These are phyloP conservation scores for Cercospora nicotianae DNA, from an alignment of 2,329 filamentous ascomycete genomes.

Conservation along the genomic window DNA sequence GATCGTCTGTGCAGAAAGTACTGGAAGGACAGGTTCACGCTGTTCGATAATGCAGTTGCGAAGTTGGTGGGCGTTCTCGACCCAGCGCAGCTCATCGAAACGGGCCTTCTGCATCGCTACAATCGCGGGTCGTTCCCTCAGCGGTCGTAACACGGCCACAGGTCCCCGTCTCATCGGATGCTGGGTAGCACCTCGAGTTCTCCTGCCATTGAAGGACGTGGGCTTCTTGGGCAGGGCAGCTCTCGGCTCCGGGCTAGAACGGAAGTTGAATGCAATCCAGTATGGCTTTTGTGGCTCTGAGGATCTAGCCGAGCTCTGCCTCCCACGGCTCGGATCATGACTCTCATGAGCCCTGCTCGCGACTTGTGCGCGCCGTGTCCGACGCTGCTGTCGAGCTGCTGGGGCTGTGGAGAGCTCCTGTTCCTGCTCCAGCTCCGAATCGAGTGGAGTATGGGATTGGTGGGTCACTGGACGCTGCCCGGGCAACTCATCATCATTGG, in stretches of 20 bases:
- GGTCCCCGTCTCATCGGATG: not conserved
- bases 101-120: not conserved
- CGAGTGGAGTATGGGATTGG: not conserved
- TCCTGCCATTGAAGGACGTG: not conserved
- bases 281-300: not conserved
- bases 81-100: not conserved
- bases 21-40: not conserved
- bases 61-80: not conserved
- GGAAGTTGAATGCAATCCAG: not conserved
- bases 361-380: not conserved
- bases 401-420: not conserved
- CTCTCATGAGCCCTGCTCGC: not conserved
- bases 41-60: not conserved
- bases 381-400: not conserved
- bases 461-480: not conserved
- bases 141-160: not conserved
- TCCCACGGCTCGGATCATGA: not conserved
- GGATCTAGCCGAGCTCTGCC: not conserved
- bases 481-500: not conserved
- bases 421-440: not conserved
- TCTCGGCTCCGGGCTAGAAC: not conserved
- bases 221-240: not conserved
- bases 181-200: not conserved
- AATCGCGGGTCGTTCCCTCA: not conserved
- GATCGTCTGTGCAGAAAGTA: not conserved